Conservation (phyloP, 257 asterid species). For the Capsicum baccatum region DNA sequence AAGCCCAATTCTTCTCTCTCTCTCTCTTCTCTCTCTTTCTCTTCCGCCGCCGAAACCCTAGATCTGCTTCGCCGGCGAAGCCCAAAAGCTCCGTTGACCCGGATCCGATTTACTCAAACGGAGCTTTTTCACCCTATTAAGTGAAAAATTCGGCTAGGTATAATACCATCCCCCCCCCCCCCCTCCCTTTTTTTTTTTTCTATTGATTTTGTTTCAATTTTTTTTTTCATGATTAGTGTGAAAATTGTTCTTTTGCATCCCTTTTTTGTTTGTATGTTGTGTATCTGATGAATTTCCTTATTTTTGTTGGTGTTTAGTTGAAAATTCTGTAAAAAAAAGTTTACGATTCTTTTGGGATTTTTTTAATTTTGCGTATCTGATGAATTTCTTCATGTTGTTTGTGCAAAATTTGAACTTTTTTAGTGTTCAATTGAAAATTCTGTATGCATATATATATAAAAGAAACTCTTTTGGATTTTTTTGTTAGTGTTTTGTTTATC, state of each 20-base stretch:
- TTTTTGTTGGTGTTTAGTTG: neutral
- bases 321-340: neutral
- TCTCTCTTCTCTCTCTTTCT: slow-evolving; percentile 48
- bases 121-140: neutral
- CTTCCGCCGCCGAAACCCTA: slow-evolving; percentile 51
- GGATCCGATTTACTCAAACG: neutral
- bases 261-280: neutral
- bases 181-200: neutral
- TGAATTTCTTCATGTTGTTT: neutral
- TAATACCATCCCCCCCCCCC: neutral
- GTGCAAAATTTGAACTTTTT: neutral
- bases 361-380: neutral
- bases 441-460: too few relatives aligned
- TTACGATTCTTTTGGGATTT: too few relatives aligned
- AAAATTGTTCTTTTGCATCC: neutral
- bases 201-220: neutral
- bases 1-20: slow-evolving; percentile 66
- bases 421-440: neutral
- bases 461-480: neutral
- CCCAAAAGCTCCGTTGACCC: slow-evolving; percentile 35
- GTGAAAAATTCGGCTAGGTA: slow-evolving; percentile 26
- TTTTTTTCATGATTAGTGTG: neutral
- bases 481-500: neutral
- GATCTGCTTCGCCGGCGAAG: slow-evolving; percentile 49
- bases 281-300: neutral